Evolutionary conservation across 2,329 filamentous ascomycete species (phyloP).

Genomic region (Sarocladium oryzae): DNA sequence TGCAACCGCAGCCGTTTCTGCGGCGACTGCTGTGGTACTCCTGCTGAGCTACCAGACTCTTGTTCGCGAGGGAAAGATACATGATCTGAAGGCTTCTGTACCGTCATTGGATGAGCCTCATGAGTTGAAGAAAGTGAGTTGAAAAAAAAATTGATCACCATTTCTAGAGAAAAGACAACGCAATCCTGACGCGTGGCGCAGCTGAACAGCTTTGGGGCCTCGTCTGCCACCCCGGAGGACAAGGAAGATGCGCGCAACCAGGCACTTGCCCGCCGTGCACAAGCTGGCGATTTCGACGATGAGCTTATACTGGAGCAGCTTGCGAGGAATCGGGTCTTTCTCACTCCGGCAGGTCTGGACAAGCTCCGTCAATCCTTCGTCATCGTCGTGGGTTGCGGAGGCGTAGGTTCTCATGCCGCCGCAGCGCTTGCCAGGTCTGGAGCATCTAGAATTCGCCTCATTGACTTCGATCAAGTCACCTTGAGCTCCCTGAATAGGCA

Average conservation of each 20-base stretch:
- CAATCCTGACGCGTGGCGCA: conserved; percentile 25
- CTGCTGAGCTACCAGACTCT: conserved; percentile 57
- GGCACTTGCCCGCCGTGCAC: conserved; percentile 51
- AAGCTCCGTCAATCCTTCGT: conserved; percentile 79
- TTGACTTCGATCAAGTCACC: conserved; percentile 98
- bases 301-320: conserved; percentile 92
- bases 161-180: too few relatives aligned
- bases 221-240: conserved; percentile 35
- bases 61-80: conserved; percentile 46
- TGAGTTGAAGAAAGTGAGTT: conserved; percentile 11
- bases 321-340: conserved; percentile 85
- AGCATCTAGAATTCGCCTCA: conserved; percentile 76
- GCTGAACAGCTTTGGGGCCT: conserved; percentile 56
- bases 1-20: conserved; percentile 62
- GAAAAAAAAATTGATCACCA: neutral
- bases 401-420: conserved; percentile 87
- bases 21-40: conserved; percentile 51
- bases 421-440: conserved; percentile 84
- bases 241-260: conserved; percentile 57
- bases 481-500: conserved; percentile 93
- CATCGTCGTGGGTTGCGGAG: conserved; percentile 86
- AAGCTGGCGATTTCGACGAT: conserved; percentile 58
- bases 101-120: conserved; percentile 25
- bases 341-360: conserved; percentile 71
- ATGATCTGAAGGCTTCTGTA: conserved; percentile 55